Conservation (phyloP, 2,329 filamentous ascomycete species). For the Cercospora sp. region DNA sequence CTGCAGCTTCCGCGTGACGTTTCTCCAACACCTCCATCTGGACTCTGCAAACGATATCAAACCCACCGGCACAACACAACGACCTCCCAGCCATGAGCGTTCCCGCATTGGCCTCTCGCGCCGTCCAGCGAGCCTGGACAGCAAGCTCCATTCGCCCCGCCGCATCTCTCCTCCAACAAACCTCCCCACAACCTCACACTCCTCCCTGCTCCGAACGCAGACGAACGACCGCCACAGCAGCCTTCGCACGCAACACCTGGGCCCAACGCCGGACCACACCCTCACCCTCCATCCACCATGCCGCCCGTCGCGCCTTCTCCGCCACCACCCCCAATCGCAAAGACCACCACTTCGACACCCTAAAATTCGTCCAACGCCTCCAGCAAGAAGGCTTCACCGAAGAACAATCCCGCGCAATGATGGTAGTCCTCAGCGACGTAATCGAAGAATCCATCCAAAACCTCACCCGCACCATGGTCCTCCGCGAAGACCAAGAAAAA, state of each 20-base stretch:
- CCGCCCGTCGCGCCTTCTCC: constrained; percentile 57
- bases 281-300: constrained; percentile 11
- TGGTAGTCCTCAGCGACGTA: constrained; percentile 94
- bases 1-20: not conserved
- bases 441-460: constrained; percentile 99
- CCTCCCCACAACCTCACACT: constrained; percentile 12
- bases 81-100: constrained; percentile 9
- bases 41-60: not conserved
- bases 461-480: constrained; percentile 94
- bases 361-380: constrained; percentile 92
- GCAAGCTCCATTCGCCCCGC: constrained; percentile 32
- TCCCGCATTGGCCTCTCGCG: constrained; percentile 24
- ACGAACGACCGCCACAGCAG: constrained; percentile 26
- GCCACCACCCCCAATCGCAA: constrained; percentile 61
- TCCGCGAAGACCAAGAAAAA: constrained; percentile 87
- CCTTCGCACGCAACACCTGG: constrained; percentile 26
- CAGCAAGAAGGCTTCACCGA: constrained; percentile 93
- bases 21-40: not conserved
- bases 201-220: constrained; percentile 1
- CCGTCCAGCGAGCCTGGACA: constrained; percentile 43
- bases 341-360: constrained; percentile 96
- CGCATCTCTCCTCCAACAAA: constrained; percentile 21
- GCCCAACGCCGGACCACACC: constrained; percentile 17
- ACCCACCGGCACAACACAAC: not conserved
- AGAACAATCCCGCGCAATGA: constrained; percentile 94